phyloP scores from a whole-genome alignment of 371 early-diverging fungal genomes.

The Mucor saturninus region DNA sequence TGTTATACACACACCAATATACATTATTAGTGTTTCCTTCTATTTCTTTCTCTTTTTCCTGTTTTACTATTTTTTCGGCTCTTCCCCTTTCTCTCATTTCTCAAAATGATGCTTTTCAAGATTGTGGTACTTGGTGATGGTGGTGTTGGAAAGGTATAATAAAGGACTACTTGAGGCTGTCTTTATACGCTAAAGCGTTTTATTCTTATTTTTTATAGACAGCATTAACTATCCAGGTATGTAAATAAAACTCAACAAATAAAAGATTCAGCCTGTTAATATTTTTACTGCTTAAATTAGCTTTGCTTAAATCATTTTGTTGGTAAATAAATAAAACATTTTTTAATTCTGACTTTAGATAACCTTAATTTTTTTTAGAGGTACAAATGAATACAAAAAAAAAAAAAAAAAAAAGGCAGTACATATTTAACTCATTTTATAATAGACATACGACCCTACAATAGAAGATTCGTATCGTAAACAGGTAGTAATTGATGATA shows the following conservation, averaged over 20 bases:
- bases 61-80: slow-evolving; percentile 4
- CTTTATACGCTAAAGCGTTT: background rate
- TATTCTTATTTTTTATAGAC: slow-evolving; percentile 32
- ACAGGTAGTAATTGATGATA: slow-evolving; percentile 91
- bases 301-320: slow-evolving; percentile 81
- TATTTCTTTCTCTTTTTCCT: slow-evolving; percentile 3
- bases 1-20: slow-evolving; percentile 1
- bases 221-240: slow-evolving; percentile 68
- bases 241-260: background rate
- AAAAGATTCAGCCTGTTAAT: slow-evolving; percentile 27
- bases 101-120: slow-evolving; percentile 26
- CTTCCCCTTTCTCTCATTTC: background rate
- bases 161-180: background rate
- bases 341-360: background rate
- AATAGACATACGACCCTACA: slow-evolving; percentile 86
- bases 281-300: slow-evolving; percentile 39
- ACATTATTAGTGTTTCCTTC: slow-evolving; percentile 5
- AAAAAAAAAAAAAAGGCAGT: background rate
- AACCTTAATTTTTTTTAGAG: slow-evolving; percentile 27
- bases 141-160: slow-evolving; percentile 30
- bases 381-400: slow-evolving; percentile 3
- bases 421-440: slow-evolving; percentile 1
- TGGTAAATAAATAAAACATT: slow-evolving; percentile 39
- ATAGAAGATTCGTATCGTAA: slow-evolving; percentile 93
- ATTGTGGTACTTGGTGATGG: slow-evolving; percentile 32